Evolutionary conservation across 805 yeast species (phyloP), one percentile per base, ranked within the genome.

Genomic region (Wickerhamiella vanderwaltii): DNA sequence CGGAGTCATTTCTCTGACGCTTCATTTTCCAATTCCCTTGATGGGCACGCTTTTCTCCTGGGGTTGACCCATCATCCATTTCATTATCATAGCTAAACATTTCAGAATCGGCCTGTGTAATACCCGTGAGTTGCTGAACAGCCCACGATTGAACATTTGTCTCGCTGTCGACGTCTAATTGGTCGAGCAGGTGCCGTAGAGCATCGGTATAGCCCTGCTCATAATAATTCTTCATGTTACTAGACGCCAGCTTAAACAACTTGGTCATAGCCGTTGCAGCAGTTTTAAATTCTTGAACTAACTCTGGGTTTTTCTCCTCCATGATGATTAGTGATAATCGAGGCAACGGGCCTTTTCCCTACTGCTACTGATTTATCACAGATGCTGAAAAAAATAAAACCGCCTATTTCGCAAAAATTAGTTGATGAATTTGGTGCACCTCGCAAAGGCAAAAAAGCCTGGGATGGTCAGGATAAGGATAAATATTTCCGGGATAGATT

Each of bases 401-500:
- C 43, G 23, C 34, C 39, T 3, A 31, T 41, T 13, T 25, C 37
- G 2, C 35, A 18, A 16, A 28, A 22, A 19, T 9, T 16, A 1
- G 41, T 42, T 9, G 44, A 36, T 16, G 37, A 26, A 20, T 47
- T 49, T 28, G 50, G 45, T 3, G 35, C 31, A 2, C 51, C 53
- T 1, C 46, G 60, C 15, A 54, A 53, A 11, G 52, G 58, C 31
- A 47, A 49, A 25, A 80, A 79, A 51, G 80, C 85, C 0, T 80
- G 88, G 88, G 79, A 75, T 51, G 77, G 77, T 15, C 71, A 71
- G 58, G 68, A 69, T 44, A 79, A 79, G 52, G 84, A 75, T 24
- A 58, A 66, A 3, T 80, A 69, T 64, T 80, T 79, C 61, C 66
- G 64, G 34, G 65, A 68, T 39, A 77, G 74, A 51, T 79, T 68